Conservation (phyloP, 768 basidiomycete genomes). For the Fistulinella prunicolor region DNA sequence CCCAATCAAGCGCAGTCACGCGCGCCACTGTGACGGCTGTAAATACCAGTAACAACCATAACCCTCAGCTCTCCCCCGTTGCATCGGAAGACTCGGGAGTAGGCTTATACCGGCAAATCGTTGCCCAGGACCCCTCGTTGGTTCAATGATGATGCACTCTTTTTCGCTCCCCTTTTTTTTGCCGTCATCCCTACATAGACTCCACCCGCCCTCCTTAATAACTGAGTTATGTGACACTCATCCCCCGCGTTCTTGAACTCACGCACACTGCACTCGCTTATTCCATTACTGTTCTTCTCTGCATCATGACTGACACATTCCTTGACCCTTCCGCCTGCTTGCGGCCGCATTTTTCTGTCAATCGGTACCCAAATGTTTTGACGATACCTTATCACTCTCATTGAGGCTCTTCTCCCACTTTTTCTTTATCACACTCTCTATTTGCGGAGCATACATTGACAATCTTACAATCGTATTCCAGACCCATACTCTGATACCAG, state of each 20-base stretch:
- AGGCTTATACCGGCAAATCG: conserved; percentile 77
- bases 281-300: conserved; percentile 17
- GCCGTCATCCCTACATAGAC: conserved; percentile 16
- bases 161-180: conserved; percentile 3
- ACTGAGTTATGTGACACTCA: conserved; percentile 18
- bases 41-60: conserved; percentile 21
- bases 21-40: conserved; percentile 35
- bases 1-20: conserved; percentile 66
- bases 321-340: conserved; percentile 26
- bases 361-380: conserved; percentile 28
- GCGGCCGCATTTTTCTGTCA: conserved; percentile 20
- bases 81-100: conserved; percentile 76
- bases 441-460: conserved; percentile 36
- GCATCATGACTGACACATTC: conserved; percentile 33
- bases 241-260: conserved; percentile 24
- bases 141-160: conserved; percentile 32
- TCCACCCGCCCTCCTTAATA: conserved; percentile 15
- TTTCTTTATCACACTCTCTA: conserved; percentile 37
- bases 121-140: conserved; percentile 72
- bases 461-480: conserved; percentile 26
- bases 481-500: conserved; percentile 27
- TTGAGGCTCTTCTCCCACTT: conserved; percentile 13
- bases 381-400: conserved; percentile 37
- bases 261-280: conserved; percentile 29
- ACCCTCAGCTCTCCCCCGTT: conserved; percentile 59